Base-by-base conservation (phyloP, 495 filamentous ascomycete genomes). In the Penicillium desertorum region DNA sequence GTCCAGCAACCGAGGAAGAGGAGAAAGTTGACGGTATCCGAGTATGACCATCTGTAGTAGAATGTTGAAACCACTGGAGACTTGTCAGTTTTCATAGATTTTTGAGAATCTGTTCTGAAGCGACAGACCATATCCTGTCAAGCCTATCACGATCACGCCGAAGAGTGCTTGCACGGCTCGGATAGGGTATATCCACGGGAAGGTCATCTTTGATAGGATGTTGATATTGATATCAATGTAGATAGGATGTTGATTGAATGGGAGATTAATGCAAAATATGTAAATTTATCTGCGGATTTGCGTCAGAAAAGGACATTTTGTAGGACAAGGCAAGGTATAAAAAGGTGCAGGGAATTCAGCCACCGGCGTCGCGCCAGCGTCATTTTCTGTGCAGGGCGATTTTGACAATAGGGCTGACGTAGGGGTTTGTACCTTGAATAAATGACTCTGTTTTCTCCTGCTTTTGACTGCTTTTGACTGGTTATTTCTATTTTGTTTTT, bases 1-100 rank as follows among this genome's bases (percentile, higher is more conserved):
- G 89, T 86, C 87, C 87, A 91, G 58, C 89, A 77, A 54, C 84
- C 75, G 66, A 77, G 75, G 77, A 91, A 91, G 70, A 93, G 74
- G 71, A 92, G 81, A 76, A 89, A 92, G 71, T 85, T 82, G 62
- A 88, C 69, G 19, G 70, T 77, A 51, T 70, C 68, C 34, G 65
- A 63, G 48, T 54, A 63, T 55, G 62, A 66, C 72, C 76, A 77
- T 29, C 45, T 50, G 45, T 61, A 42, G 20, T 55, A 47, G 25
- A 44, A 69, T 19, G 60, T 51, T 32, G 61, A 68, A 44, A 76
- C 58, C 34, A 71, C 75, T 76, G 32, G 19, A 51, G 4, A 8
- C 1, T 12, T 12, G 32, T 56, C 30, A 54, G 47, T 29, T 47
- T 67, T 70, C 53, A 61, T 49, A 16, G 16, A 17, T 37, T 7